phyloP scores from a whole-genome alignment of 805 yeast genomes.

The Suhomyces faveliae region DNA sequence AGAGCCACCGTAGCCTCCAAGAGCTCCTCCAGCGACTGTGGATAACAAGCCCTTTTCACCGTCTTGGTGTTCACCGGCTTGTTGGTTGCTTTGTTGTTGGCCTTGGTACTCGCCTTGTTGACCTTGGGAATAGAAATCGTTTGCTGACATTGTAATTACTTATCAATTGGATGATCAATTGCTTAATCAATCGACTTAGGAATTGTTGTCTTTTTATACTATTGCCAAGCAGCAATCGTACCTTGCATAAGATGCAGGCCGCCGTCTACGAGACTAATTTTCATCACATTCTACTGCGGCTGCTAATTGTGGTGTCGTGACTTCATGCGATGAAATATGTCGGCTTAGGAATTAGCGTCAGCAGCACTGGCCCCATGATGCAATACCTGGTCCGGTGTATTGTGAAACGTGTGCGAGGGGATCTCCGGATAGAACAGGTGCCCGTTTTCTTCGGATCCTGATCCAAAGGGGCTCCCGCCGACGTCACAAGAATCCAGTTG shows the following conservation, averaged over 20 bases:
- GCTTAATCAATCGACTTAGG: not conserved
- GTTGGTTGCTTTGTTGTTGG: conserved; percentile 6
- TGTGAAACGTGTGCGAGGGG: not conserved
- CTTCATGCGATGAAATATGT: not conserved
- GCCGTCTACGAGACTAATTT: not conserved
- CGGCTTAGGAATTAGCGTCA: not conserved
- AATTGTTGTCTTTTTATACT: not conserved
- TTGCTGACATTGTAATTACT: conserved; percentile 22
- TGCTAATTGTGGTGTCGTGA: no score
- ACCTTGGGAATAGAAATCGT: conserved; percentile 28
- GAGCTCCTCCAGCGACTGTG: conserved; percentile 30
- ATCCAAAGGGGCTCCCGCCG: no score
- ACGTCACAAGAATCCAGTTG: no score
- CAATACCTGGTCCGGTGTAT: no score
- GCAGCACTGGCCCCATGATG: not conserved
- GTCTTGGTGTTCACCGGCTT: conserved; percentile 15
- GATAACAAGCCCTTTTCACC: conserved; percentile 29
- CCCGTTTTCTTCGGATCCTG: not conserved
- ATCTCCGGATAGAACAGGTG: not conserved
- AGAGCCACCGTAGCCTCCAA: conserved; percentile 28
- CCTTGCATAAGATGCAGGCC: not conserved
- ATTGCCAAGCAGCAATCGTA: not conserved
- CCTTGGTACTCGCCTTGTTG: conserved; percentile 20
- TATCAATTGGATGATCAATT: not conserved
- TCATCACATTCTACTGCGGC: not conserved